Evolutionary conservation across 2,329 filamentous ascomycete species (phyloP).

Genomic region (Teratosphaeria zuluensis): DNA sequence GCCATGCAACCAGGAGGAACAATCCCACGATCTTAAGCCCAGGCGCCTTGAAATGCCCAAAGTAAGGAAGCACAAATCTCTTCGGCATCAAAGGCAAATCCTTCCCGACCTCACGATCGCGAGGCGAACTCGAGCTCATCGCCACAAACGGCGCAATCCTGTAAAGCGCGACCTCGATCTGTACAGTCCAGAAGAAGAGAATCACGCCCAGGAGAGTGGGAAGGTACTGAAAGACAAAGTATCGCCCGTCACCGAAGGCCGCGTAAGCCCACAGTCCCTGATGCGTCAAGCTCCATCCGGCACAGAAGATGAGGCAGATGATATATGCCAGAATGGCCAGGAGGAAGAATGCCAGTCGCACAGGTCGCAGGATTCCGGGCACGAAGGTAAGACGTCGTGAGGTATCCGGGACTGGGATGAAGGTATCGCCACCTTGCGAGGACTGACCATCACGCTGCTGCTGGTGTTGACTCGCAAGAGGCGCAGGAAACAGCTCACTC

Average conservation of each 20-base stretch:
- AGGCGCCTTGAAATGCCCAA: slow-evolving; percentile 53
- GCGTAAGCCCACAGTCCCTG: slow-evolving; percentile 59
- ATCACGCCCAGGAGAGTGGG: slow-evolving; percentile 66
- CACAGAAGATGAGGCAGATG: slow-evolving; percentile 60
- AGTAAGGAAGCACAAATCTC: slow-evolving; percentile 59
- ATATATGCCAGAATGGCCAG: slow-evolving; percentile 60
- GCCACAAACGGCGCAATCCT: slow-evolving; percentile 67
- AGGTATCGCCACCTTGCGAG: background rate
- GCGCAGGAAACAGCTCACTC: background rate
- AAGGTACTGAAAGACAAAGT: slow-evolving; percentile 79
- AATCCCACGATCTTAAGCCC: slow-evolving; percentile 59
- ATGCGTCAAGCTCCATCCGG: slow-evolving; percentile 54
- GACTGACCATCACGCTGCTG: background rate
- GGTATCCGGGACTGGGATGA: background rate
- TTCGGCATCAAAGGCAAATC: slow-evolving; percentile 53
- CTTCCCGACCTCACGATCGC: slow-evolving; percentile 53
- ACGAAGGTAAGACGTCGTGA: slow-evolving; percentile 49
- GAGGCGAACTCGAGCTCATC: slow-evolving; percentile 55
- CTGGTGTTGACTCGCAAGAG: background rate
- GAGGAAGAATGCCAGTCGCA: slow-evolving; percentile 52
- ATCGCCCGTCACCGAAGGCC: slow-evolving; percentile 60
- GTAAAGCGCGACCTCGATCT: slow-evolving; percentile 62
- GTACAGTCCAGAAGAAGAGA: slow-evolving; percentile 67
- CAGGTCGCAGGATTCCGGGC: slow-evolving; percentile 59
- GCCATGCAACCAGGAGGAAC: slow-evolving; percentile 61